Conservation (phyloP, 176 grass and related monocot genomes). For the Cymbopogon citratus region DNA sequence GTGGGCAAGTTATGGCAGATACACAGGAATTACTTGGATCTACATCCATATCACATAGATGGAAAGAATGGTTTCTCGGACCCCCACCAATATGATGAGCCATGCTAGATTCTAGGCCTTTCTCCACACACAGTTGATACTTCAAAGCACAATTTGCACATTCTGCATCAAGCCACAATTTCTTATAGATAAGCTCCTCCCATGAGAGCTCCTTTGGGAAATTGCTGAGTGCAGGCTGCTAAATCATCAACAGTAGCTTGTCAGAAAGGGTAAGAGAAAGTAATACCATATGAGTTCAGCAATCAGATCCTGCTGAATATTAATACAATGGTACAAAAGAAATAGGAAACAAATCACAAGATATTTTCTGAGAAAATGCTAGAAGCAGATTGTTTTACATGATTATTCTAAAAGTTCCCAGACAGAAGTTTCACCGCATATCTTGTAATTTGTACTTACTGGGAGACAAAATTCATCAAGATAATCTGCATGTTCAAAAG, state of each 20-base stretch:
- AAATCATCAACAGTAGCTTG: conserved; percentile 23
- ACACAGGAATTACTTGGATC: conserved; percentile 16
- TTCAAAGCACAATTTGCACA: conserved; percentile 45
- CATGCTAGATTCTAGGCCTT: conserved; percentile 32
- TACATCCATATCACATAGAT: conserved; percentile 20
- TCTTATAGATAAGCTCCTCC: conserved; percentile 46
- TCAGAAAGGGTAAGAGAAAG: conserved; percentile 12
- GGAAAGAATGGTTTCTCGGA: conserved; percentile 24
- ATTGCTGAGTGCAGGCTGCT: conserved; percentile 29
- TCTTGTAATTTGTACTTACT: not conserved
- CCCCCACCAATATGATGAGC: conserved; percentile 22
- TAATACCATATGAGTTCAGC: not conserved
- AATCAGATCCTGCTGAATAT: not conserved
- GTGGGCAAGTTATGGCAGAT: not conserved
- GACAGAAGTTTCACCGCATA: not conserved
- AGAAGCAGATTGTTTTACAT: too few species aligned
- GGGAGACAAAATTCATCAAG: not conserved
- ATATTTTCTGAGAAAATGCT: too few species aligned
- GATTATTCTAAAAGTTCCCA: conserved; percentile 3
- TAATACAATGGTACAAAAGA: not conserved
- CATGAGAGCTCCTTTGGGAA: conserved; percentile 8
- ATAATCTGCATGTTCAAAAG: not conserved
- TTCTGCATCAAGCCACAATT: conserved; percentile 57
- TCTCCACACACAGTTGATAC: conserved; percentile 49
- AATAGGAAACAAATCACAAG: too few species aligned